Percentiles rank a stretch among this genome's conserved stretches.
phyloP scores from a whole-genome alignment of 495 filamentous ascomycete species.

The Gamarada debralockiae region DNA sequence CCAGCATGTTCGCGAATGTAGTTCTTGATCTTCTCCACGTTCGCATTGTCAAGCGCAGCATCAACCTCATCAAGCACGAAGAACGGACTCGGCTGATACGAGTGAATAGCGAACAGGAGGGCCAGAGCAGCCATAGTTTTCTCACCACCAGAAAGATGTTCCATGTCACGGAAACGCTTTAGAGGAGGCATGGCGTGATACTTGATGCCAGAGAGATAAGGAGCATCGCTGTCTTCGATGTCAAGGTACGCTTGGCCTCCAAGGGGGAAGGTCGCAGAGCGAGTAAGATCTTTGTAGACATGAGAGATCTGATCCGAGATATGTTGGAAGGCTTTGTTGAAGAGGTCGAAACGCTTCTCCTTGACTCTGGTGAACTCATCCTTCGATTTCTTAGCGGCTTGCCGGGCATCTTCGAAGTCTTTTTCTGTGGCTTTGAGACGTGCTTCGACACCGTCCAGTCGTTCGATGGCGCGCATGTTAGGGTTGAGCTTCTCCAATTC shows the following conservation, averaged over 20 bases:
- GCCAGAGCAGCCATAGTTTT: conserved; percentile 98
- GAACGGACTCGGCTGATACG: conserved; percentile 90
- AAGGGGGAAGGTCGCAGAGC: conserved; percentile 75
- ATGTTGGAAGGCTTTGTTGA: conserved; percentile 91
- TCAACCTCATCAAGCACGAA: conserved; percentile 99
- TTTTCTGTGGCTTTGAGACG: conserved; percentile 82
- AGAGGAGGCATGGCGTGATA: conserved; percentile 98
- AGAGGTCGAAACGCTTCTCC: conserved; percentile 79
- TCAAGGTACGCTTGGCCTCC: conserved; percentile 95
- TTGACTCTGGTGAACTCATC: conserved; percentile 80
- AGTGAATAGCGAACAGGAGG: conserved; percentile 92
- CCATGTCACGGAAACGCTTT: conserved; percentile 99
- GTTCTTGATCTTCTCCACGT: conserved; percentile 90
- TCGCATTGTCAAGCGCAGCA: conserved; percentile 93
- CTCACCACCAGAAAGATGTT: conserved; percentile 94
- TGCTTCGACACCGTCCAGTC: conserved; percentile 79
- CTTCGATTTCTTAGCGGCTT: conserved; percentile 65
- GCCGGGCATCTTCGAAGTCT: conserved; percentile 81
- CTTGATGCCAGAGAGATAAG: conserved; percentile 90
- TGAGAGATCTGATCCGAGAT: conserved; percentile 91
- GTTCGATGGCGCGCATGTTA: conserved; percentile 92
- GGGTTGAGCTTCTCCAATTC: conserved; percentile 92
- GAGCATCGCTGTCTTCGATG: conserved; percentile 77
- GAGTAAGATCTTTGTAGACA: conserved; percentile 93
- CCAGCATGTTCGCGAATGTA: conserved; percentile 93